A percentile compares a stretch with the other conserved stretches of the same genome.
Conservation (phyloP, 2,329 filamentous ascomycete species). For the Trichophyton schoenleinii region DNA sequence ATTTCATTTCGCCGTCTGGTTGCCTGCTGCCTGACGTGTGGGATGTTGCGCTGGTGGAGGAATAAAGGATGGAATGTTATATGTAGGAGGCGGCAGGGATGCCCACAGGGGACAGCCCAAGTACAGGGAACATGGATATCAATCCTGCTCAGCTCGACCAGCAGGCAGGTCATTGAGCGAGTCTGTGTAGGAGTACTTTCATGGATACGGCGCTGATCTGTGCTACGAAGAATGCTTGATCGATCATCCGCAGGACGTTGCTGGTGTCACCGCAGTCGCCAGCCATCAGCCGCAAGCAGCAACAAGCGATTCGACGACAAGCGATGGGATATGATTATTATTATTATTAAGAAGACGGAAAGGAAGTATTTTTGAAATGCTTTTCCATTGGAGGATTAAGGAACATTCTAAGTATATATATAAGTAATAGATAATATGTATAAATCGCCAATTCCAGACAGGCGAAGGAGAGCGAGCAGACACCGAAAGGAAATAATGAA, state of each 20-base stretch:
- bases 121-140: not conserved
- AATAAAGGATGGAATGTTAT: not conserved
- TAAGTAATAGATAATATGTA: not conserved
- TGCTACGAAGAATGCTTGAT: not conserved
- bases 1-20: not conserved
- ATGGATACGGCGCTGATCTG: not conserved
- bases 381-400: slow-evolving; percentile 2
- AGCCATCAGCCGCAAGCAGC: not conserved
- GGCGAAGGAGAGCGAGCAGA: not conserved
- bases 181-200: not conserved
- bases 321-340: no score
- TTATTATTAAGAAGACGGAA: no score
- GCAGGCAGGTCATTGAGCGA: no score
- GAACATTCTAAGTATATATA: slow-evolving; percentile 1
- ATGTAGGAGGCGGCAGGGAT: no score
- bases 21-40: not conserved
- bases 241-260: not conserved
- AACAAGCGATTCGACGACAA: not conserved
- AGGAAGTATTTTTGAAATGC: not conserved
- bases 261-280: not conserved
- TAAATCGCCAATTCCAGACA: slow-evolving; percentile 1
- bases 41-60: not conserved
- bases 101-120: not conserved
- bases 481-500: not conserved
- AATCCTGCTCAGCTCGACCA: not conserved